phyloP scores from a whole-genome alignment of 192 early-diverging fungal species.

The Dimargaris cristalligena region DNA sequence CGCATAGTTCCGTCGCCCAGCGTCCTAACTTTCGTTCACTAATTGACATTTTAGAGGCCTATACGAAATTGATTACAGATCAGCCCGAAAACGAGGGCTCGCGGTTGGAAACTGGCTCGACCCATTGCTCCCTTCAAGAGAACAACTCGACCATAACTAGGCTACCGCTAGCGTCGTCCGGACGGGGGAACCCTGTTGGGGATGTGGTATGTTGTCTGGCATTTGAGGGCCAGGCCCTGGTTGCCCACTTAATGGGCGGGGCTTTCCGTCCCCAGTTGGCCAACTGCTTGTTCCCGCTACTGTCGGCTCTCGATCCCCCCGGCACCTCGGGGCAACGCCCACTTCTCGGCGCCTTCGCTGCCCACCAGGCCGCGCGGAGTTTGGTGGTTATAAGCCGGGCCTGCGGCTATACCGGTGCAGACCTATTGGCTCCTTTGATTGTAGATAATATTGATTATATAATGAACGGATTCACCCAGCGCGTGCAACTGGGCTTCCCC shows the following conservation, averaged over 20 bases:
- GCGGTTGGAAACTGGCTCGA: too few relatives aligned
- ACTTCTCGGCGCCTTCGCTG: neutral
- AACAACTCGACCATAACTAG: too few relatives aligned
- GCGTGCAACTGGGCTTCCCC: neutral
- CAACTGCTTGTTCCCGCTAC: neutral
- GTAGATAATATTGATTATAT: slow-evolving; percentile 5
- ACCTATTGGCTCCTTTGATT: neutral
- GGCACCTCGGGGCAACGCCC: too few relatives aligned
- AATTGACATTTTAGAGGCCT: too few relatives aligned
- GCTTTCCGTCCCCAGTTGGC: neutral
- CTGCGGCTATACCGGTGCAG: slow-evolving; percentile 1
- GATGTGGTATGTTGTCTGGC: neutral
- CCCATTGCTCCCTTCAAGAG: too few relatives aligned
- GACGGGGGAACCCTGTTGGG: neutral
- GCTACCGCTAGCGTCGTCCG: neutral
- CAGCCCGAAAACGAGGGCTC: neutral
- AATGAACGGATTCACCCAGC: slow-evolving; percentile 5
- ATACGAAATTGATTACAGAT: neutral
- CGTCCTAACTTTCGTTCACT: neutral
- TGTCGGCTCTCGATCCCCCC: neutral
- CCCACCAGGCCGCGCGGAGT: neutral
- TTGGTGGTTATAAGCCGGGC: neutral
- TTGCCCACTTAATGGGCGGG: neutral
- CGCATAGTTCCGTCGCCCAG: neutral
- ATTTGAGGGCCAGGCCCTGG: neutral